Evolutionary conservation across 2,329 filamentous ascomycete species (phyloP).

Genomic region (Apiospora kogelbergensis): DNA sequence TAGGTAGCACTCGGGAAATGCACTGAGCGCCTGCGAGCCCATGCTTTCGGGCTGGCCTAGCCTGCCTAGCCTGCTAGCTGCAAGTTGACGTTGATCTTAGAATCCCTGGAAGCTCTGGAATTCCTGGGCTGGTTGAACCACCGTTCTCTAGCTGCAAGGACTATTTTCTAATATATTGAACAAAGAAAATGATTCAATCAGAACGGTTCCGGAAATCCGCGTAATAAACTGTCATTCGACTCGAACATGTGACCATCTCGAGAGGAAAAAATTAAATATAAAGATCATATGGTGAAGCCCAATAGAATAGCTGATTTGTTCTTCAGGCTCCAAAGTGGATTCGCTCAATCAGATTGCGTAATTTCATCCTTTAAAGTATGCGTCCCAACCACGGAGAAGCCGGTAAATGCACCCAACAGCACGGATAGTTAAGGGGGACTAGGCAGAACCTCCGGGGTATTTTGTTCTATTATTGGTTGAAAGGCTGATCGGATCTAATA

Average conservation of each 20-base stretch:
- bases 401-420: neutral
- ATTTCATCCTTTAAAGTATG: neutral
- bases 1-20: slow-evolving; percentile 5
- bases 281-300: no score
- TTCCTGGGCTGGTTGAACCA: neutral
- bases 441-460: neutral
- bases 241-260: no score
- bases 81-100: neutral
- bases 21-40: neutral
- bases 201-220: no score
- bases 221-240: no score
- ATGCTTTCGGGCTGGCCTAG: slow-evolving; percentile 6
- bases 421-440: neutral
- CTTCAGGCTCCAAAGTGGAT: neutral
- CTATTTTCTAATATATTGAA: no score
- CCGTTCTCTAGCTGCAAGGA: no score
- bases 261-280: no score
- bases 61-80: slow-evolving; percentile 2
- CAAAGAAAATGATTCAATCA: neutral
- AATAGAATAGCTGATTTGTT: no score
- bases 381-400: neutral
- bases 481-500: neutral
- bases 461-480: slow-evolving; percentile 5
- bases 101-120: neutral
- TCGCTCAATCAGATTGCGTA: neutral